Base-by-base conservation (phyloP, 768 basidiomycete genomes). In the Pleurotus ostreatus region DNA sequence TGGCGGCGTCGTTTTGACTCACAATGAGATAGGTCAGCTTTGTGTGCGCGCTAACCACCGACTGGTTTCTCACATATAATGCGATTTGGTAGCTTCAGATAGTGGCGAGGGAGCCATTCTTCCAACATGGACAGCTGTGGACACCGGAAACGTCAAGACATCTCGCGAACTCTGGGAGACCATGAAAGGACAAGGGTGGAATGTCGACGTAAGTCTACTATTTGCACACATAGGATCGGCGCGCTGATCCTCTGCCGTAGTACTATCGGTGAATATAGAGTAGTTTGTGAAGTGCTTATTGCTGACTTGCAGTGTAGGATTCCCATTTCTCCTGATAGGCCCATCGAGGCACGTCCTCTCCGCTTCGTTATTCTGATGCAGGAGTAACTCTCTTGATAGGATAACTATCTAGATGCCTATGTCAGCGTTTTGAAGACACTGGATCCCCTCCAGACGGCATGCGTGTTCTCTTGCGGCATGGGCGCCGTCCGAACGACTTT, bases 391-490 rank as follows among this genome's bases (percentile, higher is more conserved):
- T 23, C 39, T 40, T 48, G 53, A 55, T 58, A 91, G 86, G 91
- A 97, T 69, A 94, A 95, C 65, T 98, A 99, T 69, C 83, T 99
- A 15, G 97, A 98, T 69, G 89, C 91, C 0, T 99, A 98, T 68
- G 76, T 95, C 16, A 79, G 78, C 2, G 85, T 96, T 34, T 88
- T 99, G 57, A 83, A 84, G 59, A 70, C 80, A 39, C 82, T 88
- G 0, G 91, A 96, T 63, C 95, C 96, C 2, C 72, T 87, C 3
- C 76, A 76, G 15, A 94, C 93, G 0, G 85, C 89, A 0, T 75
- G 98, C 16, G 89, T 98, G 3, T 98, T 98, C 68, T 94, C 90
- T 48, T 98, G 96, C 67, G 96, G 97, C 30, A 94, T 96, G 85
- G 97, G 97, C 45, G 93, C 92, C 2, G 95, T 98, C 1, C 82